Conservation (phyloP, 148 eudicot genomes). For the Rheum nobile region DNA sequence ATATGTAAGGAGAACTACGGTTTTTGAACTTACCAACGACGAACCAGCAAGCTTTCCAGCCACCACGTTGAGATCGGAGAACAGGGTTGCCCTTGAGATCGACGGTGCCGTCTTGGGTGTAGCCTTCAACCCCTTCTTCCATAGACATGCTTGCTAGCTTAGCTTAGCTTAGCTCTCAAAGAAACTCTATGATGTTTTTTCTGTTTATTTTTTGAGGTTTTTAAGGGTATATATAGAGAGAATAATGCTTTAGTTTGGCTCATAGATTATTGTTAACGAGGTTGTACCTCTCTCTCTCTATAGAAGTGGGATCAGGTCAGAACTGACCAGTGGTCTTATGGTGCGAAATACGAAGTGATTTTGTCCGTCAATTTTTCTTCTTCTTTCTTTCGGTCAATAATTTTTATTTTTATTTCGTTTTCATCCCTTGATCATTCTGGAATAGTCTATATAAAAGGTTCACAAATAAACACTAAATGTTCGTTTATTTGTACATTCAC, state of each 20-base stretch:
- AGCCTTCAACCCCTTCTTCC: conserved; percentile 26
- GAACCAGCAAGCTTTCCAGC: conserved; percentile 63
- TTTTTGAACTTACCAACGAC: conserved; percentile 48
- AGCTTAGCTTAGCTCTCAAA: background rate
- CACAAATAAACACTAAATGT: no score
- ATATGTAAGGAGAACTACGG: no score
- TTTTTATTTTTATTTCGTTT: no score
- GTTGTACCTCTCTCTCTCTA: background rate
- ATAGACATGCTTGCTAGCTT: conserved; percentile 4
- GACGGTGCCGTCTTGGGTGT: conserved; percentile 58
- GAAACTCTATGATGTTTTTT: background rate
- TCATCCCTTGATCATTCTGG: no score
- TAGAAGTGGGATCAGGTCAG: background rate
- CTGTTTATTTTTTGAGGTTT: background rate
- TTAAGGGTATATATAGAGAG: background rate
- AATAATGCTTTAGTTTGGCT: no score
- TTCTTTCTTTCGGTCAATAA: no score
- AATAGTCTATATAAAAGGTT: no score
- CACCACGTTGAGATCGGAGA: conserved; percentile 38
- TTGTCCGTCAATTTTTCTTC: no score
- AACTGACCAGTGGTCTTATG: no score
- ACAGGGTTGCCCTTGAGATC: conserved; percentile 60
- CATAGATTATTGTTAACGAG: no score
- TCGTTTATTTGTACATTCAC: no score
- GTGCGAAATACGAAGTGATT: no score